Percentiles rank a stretch among this genome's conserved stretches.
Conservation (phyloP, 352 stramenopile genomes). For the Salisapilia sapeloensis region DNA sequence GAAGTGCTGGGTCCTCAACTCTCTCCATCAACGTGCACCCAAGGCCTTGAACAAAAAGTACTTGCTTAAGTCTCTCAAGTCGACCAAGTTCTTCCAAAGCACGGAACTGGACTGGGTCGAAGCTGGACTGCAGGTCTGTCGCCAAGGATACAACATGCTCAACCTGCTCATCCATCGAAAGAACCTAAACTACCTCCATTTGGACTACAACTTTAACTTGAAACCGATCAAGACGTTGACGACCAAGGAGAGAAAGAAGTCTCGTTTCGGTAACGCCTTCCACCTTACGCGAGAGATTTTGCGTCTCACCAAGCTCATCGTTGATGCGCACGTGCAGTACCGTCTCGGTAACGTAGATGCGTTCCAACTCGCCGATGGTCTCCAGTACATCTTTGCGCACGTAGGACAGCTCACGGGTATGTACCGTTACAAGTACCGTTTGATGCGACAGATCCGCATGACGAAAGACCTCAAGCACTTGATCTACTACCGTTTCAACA, state of each 20-base stretch:
- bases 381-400: slow-evolving; percentile 99
- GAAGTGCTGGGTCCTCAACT: slow-evolving; percentile 99
- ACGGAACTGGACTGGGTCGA: slow-evolving; percentile 99
- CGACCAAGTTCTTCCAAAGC: slow-evolving; percentile 99
- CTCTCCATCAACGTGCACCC: slow-evolving; percentile 86
- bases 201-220: slow-evolving; percentile 99
- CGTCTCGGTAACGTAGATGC: slow-evolving; percentile 98
- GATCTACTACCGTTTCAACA: slow-evolving; percentile 99
- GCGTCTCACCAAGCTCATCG: slow-evolving; percentile 97
- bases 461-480: slow-evolving; percentile 99
- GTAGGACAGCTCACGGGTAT: slow-evolving; percentile 99
- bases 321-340: slow-evolving; percentile 99
- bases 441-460: slow-evolving; percentile 96
- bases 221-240: slow-evolving; percentile 99
- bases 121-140: slow-evolving; percentile 94
- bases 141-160: slow-evolving; percentile 99
- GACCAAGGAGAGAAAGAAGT: slow-evolving; percentile 99
- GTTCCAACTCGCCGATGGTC: slow-evolving; percentile 97
- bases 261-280: slow-evolving; percentile 92
- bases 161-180: slow-evolving; percentile 99
- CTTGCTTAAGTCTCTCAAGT: slow-evolving; percentile 97
- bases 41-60: slow-evolving; percentile 97
- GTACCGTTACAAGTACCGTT: slow-evolving; percentile 99
- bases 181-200: slow-evolving; percentile 98
- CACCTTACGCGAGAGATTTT: slow-evolving; percentile 97